phyloP scores from a whole-genome alignment of 148 eudicot genomes.

The Salicornia ramosissima region DNA sequence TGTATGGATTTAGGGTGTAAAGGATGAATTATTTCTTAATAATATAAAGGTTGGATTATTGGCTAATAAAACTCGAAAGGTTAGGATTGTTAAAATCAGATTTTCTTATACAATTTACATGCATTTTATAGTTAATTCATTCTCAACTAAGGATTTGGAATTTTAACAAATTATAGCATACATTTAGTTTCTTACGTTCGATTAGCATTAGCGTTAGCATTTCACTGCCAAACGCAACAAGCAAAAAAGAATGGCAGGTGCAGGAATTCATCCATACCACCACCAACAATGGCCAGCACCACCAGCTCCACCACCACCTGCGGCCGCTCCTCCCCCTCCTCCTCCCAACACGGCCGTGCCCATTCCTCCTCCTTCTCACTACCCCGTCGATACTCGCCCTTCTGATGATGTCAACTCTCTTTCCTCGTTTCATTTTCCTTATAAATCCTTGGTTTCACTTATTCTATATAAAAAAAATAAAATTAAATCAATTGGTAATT shows the following conservation, averaged over 20 bases:
- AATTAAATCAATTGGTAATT: background rate
- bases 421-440: background rate
- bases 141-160: too few species aligned
- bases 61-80: too few species aligned
- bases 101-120: too few species aligned
- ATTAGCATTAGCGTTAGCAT: too few species aligned
- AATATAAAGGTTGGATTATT: too few species aligned
- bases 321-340: constrained; percentile 33
- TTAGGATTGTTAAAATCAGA: too few species aligned
- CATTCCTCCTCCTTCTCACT: constrained; percentile 29
- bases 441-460: background rate
- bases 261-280: constrained; percentile 61
- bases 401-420: constrained; percentile 35
- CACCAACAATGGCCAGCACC: constrained; percentile 38
- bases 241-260: constrained; percentile 39
- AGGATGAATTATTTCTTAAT: too few species aligned
- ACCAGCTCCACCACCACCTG: constrained; percentile 33
- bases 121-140: too few species aligned
- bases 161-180: too few species aligned
- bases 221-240: too few species aligned
- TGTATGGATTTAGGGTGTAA: too few species aligned
- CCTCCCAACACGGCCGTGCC: constrained; percentile 22
- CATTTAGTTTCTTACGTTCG: too few species aligned
- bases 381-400: constrained; percentile 25
- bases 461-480: background rate